A percentile compares a stretch with the other conserved stretches of the same genome.
Evolutionary conservation across 495 filamentous ascomycete species (phyloP).

Genomic region (Zalerion maritima): DNA sequence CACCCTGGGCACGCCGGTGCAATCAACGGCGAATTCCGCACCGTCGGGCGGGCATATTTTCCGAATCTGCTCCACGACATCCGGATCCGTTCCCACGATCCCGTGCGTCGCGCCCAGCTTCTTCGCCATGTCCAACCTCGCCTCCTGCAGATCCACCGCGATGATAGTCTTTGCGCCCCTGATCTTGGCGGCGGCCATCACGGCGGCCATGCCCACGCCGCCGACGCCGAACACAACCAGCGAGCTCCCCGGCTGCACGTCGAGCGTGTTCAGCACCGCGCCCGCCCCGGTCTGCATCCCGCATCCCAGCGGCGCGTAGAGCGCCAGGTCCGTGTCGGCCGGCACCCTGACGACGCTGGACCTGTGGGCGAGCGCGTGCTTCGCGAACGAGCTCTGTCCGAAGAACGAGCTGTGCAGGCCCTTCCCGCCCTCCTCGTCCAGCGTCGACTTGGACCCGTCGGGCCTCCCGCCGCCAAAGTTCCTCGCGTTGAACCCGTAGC

Average conservation of each 20-base stretch:
- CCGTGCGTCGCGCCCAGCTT: constrained; percentile 41
- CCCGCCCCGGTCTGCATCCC: constrained; percentile 34
- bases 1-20: constrained; percentile 22
- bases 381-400: constrained; percentile 35
- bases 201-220: constrained; percentile 54
- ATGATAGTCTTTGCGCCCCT: constrained; percentile 49
- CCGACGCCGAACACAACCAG: constrained; percentile 64
- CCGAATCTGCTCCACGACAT: constrained; percentile 15
- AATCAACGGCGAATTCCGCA: constrained; percentile 25
- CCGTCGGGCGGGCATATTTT: constrained; percentile 16
- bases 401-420: constrained; percentile 47
- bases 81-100: constrained; percentile 12
- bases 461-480: constrained; percentile 24
- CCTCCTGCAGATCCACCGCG: constrained; percentile 47
- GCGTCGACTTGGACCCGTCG: constrained; percentile 4
- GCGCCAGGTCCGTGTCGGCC: constrained; percentile 13
- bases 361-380: constrained; percentile 21
- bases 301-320: constrained; percentile 30
- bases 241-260: constrained; percentile 35
- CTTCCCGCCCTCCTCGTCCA: constrained; percentile 40
- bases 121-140: constrained; percentile 44
- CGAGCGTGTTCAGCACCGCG: constrained; percentile 25
- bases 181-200: constrained; percentile 43
- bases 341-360: constrained; percentile 17
- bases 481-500: constrained; percentile 25